Evolutionary conservation across 352 stramenopile genomes (phyloP).

Genomic region (Achlya hypogyna): DNA sequence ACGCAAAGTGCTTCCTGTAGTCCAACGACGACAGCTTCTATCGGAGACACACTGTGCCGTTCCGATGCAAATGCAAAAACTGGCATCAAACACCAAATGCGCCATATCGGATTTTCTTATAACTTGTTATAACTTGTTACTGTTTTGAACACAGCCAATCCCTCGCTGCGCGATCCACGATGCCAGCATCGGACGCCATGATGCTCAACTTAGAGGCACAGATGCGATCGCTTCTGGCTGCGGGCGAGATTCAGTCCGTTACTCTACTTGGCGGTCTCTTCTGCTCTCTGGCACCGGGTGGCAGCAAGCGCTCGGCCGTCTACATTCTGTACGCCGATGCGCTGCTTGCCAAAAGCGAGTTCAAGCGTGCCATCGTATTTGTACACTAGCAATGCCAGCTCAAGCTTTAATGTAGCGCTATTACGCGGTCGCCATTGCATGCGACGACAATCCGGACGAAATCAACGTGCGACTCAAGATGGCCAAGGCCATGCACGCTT

Average conservation of each 20-base stretch:
- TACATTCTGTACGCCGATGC: constrained; percentile 37
- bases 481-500: constrained; percentile 54
- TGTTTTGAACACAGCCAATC: too few relatives aligned
- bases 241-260: constrained; percentile 1
- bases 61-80: too few relatives aligned
- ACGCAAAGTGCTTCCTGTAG: too few relatives aligned
- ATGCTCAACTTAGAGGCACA: not conserved
- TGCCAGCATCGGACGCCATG: not conserved
- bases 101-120: too few relatives aligned
- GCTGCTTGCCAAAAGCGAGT: constrained; percentile 53
- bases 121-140: too few relatives aligned
- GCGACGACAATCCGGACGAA: constrained; percentile 23
- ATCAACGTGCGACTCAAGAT: constrained; percentile 31
- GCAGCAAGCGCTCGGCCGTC: not conserved
- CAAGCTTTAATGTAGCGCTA: constrained; percentile 27
- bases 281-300: not conserved
- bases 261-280: constrained; percentile 3
- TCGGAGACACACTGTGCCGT: too few relatives aligned
- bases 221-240: constrained; percentile 1
- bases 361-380: constrained; percentile 64
- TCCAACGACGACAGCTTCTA: too few relatives aligned
- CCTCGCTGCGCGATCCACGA: not conserved
- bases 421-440: constrained; percentile 33
- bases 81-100: too few relatives aligned
- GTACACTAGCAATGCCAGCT: not conserved